Evolutionary conservation across 306 rosid genomes (phyloP), one percentile per base, ranked within the genome.

Genomic region (Cucumis hystrix): DNA sequence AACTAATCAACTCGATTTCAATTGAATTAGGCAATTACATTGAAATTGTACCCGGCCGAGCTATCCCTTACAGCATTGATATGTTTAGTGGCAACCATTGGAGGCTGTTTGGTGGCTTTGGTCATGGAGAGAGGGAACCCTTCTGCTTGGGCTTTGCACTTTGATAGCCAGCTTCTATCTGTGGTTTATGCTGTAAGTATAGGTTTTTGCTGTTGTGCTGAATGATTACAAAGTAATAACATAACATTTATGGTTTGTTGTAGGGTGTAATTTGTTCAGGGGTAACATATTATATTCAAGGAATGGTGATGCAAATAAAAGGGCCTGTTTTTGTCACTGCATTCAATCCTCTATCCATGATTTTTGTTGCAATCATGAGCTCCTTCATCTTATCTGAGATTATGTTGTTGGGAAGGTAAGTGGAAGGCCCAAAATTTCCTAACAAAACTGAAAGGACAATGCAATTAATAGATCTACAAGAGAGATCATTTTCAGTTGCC

Each of bases 241-340:
- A 47, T 47, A 13, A 47, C 54, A 52, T 7, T 52, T 52, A 52
- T 55, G 4, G 43, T 45, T 61, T 20, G 6, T 56, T 83, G 78
- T 84, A 87, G 93, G 91, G 93, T 20, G 21, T 89, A 74, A 11
- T 87, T 18, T 82, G 85, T 51, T 81, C 89, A 17, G 93, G 89
- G 9, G 15, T 79, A 14, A 40, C 83, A 8, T 81, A 77, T 54
- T 85, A 78, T 23, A 21, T 89, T 73, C 93, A 89, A 45, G 91
- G 88, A 41, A 2, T 81, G 11, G 80, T 87, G 69, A 74, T 87
- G 85, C 83, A 87, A 78, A 83, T 80, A 64, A 87, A 78, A 43
- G 93, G 91, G 49, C 91, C 89, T 35, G 85, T 89, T 81, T 87
- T 85, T 60, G 80, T 85, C 28, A 81, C 85, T 37, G 84, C 91